Evolutionary conservation across 805 yeast species (phyloP), one percentile per base, ranked within the genome.

Genomic region (Phaffomyces antillensis): DNA sequence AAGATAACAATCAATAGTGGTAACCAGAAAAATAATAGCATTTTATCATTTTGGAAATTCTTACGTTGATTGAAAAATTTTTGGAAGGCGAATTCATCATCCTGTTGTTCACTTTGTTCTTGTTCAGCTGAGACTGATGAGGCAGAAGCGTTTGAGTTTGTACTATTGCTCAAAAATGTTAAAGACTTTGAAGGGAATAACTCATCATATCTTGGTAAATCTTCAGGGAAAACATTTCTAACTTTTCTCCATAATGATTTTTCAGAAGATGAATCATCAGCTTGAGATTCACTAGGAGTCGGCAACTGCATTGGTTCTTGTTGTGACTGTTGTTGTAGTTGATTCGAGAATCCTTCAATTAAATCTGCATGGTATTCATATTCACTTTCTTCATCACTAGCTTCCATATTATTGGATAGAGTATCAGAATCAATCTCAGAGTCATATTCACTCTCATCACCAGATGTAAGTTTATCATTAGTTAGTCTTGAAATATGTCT

Each of bases 21-120:
- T 46, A 89, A 65, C 97, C 97, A 90, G 73, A 90, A 89, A 61
- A 90, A 86, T 49, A 87, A 66, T 51, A 90, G 70, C 86, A 88
- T 83, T 58, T 78, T 83, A 64, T 90, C 97, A 56, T 87, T 84
- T 54, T 65, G 67, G 46, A 76, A 66, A 41, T 70, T 71, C 53
- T 68, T 69, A 48, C 69, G 69, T 49, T 70, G 70, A 50, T 65
- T 67, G 56, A 68, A 67, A 51, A 67, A 66, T 49, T 60, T 58
- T 53, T 63, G 63, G 39, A 67, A 62, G 37, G 61, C 57, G 25
- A 61, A 63, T 40, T 68, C 73, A n/a, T 46, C 41, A 18, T 52
- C 53, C 26, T 46, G 42, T 37, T 38, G 44, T 24, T 37, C 36
- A 4, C 31, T 42, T n/a, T 42, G 40, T 28, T 37, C 17, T 28